Evolutionary conservation across 768 basidiomycete species (phyloP), one percentile per base, ranked within the genome.

Genomic region (Agaricus blazei): DNA sequence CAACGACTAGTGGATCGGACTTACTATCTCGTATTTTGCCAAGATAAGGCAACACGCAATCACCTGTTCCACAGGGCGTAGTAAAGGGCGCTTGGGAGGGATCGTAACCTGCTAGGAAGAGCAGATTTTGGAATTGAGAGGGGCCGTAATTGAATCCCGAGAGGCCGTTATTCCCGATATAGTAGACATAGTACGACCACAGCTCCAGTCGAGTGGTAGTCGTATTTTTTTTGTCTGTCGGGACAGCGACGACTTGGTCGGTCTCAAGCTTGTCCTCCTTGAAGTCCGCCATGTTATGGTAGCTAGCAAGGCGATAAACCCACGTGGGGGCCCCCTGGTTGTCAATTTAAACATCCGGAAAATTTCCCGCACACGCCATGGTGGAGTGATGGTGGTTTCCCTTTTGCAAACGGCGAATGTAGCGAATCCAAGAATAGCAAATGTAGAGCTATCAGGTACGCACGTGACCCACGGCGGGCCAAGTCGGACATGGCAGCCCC

Each of bases 101-200:
- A 64, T 88, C 84, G 55, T 86, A 87, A 3, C 86, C 85, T n/a
- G 86, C 85, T 9, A 85, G 73, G 62, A 79, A 88, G 31, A 89
- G 75, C 49, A 87, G 67, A 64, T 88, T 88, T 64, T 88, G 85
- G 66, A 88, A 88, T 61, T 87, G 85, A 8, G 84, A 85, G 0
- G 86, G 87, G 4, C 84, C 86, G 65, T 84, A 85, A 61, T 85
- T 86, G 74, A 85, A 83, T 6, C 82, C 85, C 1, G 83, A 79
- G 28, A 87, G 69, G 7, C 86, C 86, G 49, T 81, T 87, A 57
- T 87, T 88, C 31, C 85, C 86, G 37, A 83, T 63, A 52, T 82
- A 85, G 58, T 81, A 85, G 27, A 83, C 61, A 66, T 84, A 85
- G 65, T 81, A 83, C 1, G 81, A 70, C 80, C 79, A 83, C 23